Evolutionary conservation across 305 asterid genomes (phyloP), one percentile per base, ranked within the genome.

Genomic region (Plantago coronopus): DNA sequence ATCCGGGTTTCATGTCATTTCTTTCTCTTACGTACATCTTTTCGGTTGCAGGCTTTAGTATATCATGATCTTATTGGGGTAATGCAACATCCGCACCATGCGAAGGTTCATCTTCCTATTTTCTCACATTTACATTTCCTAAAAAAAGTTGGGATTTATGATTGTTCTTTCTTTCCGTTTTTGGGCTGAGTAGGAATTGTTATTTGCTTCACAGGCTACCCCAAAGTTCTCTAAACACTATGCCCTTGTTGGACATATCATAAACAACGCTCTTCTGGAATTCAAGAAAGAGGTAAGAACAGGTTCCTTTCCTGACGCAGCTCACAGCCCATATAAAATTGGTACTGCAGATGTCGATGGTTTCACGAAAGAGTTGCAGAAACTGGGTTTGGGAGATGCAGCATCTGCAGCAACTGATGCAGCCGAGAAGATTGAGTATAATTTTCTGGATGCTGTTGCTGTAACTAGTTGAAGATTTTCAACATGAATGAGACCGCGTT

Each of bases 51-150:
- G 98, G 98, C 83, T 66, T 81, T 89, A 51, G 98, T 91, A 61
- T 91, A 91, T 79, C 98, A 91, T 44, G 98, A 91, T 74, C 80
- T 91, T 56, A 83, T 91, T 17, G 98, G 95, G 63, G 84, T 89
- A 97, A 48, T 91, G 75, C 98, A 84, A 57, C 97, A 91, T 63
- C 98, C 95, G 5, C 95, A 88, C 76, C 98, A 91, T 54, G 95
- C 98, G 62, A 91, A 91, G 97, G 97, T 90, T 61, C 51, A 19
- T 9, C 66, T 42, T n/a, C 12, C 37, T 12, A 17, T 48, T 20
- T 46, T 23, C n/a, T 34, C n/a, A 14, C 34, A 27, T 38, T 44
- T 57, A 25, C 9, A 49, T 34, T 38, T 48, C 20, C 37, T 12
- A 10, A 17, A 17, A 42, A 50, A 46, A 38, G 31, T 42, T 55